Percentiles rank a stretch among this genome's conserved stretches.
These are phyloP conservation scores for Colletotrichum costaricense DNA, from an alignment of 2,329 filamentous ascomycete species.

Conservation along the genomic window DNA sequence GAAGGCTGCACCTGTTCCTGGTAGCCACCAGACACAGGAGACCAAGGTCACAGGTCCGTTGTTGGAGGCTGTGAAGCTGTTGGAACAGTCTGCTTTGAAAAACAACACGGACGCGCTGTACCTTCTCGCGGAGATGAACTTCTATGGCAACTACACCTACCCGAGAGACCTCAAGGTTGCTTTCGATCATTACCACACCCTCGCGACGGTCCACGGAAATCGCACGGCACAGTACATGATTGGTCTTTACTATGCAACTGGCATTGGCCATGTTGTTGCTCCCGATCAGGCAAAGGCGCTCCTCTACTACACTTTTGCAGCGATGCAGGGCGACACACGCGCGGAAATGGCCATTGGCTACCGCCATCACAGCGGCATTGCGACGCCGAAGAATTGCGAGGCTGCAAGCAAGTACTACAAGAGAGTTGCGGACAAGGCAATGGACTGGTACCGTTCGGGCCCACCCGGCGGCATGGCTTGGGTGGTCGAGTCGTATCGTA, in stretches of 20 bases:
- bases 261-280: slow-evolving; percentile 83
- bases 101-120: slow-evolving; percentile 87
- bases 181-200: slow-evolving; percentile 82
- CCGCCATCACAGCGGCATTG: slow-evolving; percentile 86
- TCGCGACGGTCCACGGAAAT: slow-evolving; percentile 84
- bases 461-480: slow-evolving; percentile 88
- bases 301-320: slow-evolving; percentile 94
- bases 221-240: slow-evolving; percentile 96
- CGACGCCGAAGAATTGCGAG: slow-evolving; percentile 87
- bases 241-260: slow-evolving; percentile 94
- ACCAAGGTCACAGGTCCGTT: slow-evolving; percentile 55
- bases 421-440: slow-evolving; percentile 90
- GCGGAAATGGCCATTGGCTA: slow-evolving; percentile 96
- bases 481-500: slow-evolving; percentile 81
- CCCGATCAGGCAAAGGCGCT: slow-evolving; percentile 91
- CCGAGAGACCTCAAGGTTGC: slow-evolving; percentile 84
- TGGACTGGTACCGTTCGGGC: slow-evolving; percentile 87
- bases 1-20: slow-evolving; percentile 58
- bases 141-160: slow-evolving; percentile 93
- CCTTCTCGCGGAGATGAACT: slow-evolving; percentile 93
- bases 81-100: slow-evolving; percentile 63
- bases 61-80: slow-evolving; percentile 61
- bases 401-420: slow-evolving; percentile 90
- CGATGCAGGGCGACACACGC: slow-evolving; percentile 81
- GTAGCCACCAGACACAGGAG: slow-evolving; percentile 44